Evolutionary conservation across 345 rosid genomes (phyloP), one percentile per base, ranked within the genome.

Genomic region (thale cress (Arabidopsis thaliana)): DNA sequence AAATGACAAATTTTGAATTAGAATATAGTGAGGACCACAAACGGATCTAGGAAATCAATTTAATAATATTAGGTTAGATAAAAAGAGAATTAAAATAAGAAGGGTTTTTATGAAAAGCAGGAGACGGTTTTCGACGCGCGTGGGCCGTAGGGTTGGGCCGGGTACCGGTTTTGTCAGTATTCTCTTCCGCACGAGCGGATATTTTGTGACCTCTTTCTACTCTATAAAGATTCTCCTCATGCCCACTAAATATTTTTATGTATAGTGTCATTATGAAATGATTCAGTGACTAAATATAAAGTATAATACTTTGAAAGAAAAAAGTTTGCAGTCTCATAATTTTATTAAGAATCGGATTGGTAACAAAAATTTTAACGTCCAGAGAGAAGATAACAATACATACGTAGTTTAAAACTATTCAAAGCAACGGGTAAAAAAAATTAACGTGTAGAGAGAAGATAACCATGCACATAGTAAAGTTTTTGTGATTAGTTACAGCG

Each of bases 141-240:
- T 67, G 79, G 55, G 73, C 73, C 79, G 55, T 75, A 75, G 73
- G 14, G 73, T 67, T 75, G 68, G 68, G 68, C 67, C 56, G 79
- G 1, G 61, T 50, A 50, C 68, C 68, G 2, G 38, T 38, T 75
- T 67, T 75, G 79, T 75, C 79, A 67, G 79, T 75, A 65, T 75
- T 28, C 73, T 49, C 73, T 67, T 8, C 73, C 79, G 79, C 79
- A 75, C 79, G 79, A 67, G 79, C 59, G 63, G 67, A 75, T 48
- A 11, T 38, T 57, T 66, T 66, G 56, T 59, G 12, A 46, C 20
- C 59, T 74, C 59, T 65, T 66, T 66, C 59, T 66, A 46, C 78
- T 66, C 66, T 58, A 59, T 34, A 49, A 67, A 59, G 79, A 75
- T 67, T 67, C 73, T 75, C 79, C 48, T 23, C 48, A 30, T 50